A percentile compares a stretch with the other conserved stretches of the same genome.
Conservation (phyloP, 2,329 filamentous ascomycete species). For the Raffaelea deltoideospora region DNA sequence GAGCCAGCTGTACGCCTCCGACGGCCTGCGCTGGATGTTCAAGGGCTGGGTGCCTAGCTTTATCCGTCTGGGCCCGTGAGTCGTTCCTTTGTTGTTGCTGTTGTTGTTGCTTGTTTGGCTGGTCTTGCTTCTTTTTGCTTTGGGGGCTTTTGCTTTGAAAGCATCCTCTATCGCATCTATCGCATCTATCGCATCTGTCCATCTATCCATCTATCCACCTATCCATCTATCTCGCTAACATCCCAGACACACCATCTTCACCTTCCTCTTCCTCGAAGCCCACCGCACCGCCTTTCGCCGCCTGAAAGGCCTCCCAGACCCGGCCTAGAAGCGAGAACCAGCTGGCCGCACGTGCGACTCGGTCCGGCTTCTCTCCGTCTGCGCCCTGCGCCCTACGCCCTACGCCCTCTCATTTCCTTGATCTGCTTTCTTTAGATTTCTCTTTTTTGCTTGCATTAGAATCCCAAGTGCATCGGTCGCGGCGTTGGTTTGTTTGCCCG, state of each 20-base stretch:
- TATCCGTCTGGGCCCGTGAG: slow-evolving; percentile 47
- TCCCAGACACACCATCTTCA: slow-evolving; percentile 63
- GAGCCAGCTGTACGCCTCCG: slow-evolving; percentile 49
- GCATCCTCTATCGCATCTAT: background rate
- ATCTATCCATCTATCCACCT: background rate
- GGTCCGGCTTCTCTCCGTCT: no score
- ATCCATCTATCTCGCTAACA: slow-evolving; percentile 1
- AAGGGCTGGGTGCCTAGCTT: slow-evolving; percentile 78
- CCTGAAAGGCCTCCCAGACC: slow-evolving; percentile 26
- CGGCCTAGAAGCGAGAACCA: slow-evolving; percentile 5
- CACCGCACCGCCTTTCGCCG: slow-evolving; percentile 65
- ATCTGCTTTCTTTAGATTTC: no score
- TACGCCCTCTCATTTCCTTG: no score
- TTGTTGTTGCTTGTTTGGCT: no score
- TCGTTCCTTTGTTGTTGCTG: slow-evolving; percentile 12
- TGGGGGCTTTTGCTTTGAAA: no score
- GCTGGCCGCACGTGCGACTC: no score
- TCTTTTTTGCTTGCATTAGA: no score
- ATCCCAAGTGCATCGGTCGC: no score
- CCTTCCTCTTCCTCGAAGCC: slow-evolving; percentile 73
- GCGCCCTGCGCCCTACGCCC: no score
- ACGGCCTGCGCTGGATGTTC: slow-evolving; percentile 74
- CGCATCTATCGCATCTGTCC: background rate
- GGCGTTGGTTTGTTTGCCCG: no score
- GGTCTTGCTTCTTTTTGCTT: background rate